A percentile compares a stretch with the other conserved stretches of the same genome.
Conservation (phyloP, 1,284 basidiomycete species). For the Ustilago xerochloae region DNA sequence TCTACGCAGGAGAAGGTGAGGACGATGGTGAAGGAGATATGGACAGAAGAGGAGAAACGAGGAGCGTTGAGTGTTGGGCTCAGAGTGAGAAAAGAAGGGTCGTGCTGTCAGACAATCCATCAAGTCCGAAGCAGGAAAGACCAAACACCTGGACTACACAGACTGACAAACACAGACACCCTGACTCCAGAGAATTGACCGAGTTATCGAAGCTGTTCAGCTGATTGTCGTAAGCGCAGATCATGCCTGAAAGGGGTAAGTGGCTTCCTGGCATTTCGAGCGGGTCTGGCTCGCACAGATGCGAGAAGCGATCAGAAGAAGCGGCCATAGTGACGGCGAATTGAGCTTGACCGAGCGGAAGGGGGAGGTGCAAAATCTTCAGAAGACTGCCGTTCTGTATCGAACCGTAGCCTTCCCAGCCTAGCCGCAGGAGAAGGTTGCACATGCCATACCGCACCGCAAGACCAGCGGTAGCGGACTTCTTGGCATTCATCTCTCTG, state of each 20-base stretch:
- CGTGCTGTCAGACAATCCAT: background rate
- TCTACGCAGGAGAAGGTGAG: background rate
- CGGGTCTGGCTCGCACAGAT: background rate
- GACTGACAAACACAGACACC: background rate
- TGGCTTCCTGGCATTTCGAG: background rate
- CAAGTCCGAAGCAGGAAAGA: too few species aligned
- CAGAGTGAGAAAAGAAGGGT: background rate
- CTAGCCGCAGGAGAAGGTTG: background rate
- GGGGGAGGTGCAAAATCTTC: background rate
- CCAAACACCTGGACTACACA: background rate
- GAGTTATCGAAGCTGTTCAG: background rate
- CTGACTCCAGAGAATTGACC: background rate
- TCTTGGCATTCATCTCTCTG: constrained; percentile 2
- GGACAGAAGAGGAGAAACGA: background rate
- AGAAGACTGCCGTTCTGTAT: background rate
- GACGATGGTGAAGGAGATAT: background rate
- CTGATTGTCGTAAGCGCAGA: background rate
- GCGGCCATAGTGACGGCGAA: background rate
- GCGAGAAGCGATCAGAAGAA: constrained; percentile 5
- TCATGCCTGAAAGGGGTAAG: background rate
- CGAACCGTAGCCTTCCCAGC: background rate
- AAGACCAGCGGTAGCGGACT: constrained; percentile 4
- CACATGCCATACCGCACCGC: background rate
- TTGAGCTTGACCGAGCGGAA: too few species aligned
- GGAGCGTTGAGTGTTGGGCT: background rate